Conservation (phyloP, 768 basidiomycete genomes). For the Mycena polygramma region DNA sequence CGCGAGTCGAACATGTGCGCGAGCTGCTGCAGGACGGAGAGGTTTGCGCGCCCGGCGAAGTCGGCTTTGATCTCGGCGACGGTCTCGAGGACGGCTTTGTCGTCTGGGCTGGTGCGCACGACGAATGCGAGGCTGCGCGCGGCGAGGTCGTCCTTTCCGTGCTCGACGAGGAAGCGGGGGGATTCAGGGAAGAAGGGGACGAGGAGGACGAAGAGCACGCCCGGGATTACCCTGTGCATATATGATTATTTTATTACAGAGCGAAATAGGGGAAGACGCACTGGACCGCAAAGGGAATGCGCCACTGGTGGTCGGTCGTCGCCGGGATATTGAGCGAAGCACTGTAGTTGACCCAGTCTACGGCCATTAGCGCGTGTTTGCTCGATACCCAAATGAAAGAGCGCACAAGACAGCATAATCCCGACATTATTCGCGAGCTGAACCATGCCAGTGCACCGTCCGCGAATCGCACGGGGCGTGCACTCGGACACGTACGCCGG, state of each 20-base stretch:
- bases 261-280: constrained; percentile 29
- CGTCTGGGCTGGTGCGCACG: constrained; percentile 46
- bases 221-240: constrained; percentile 57
- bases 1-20: constrained; percentile 58
- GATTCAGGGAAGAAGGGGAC: constrained; percentile 68
- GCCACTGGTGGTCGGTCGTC: constrained; percentile 61
- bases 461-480: constrained; percentile 61
- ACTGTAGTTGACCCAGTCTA: constrained; percentile 66
- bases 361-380: background rate
- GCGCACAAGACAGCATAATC: constrained; percentile 54
- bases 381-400: background rate
- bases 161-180: constrained; percentile 68
- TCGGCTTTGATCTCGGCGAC: constrained; percentile 64
- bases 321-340: constrained; percentile 51
- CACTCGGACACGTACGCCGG: constrained; percentile 68
- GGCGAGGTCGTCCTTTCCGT: constrained; percentile 57
- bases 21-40: constrained; percentile 52
- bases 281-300: constrained; percentile 66
- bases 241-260: background rate
- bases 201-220: constrained; percentile 59
- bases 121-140: constrained; percentile 56
- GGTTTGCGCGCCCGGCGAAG: constrained; percentile 45
- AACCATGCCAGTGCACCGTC: constrained; percentile 62
- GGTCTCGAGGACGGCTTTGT: constrained; percentile 51
- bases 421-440: constrained; percentile 56